Percentiles rank a stretch among this genome's conserved stretches.
Evolutionary conservation across 805 yeast genomes (phyloP).

Genomic region (Kuraishia borneana): DNA sequence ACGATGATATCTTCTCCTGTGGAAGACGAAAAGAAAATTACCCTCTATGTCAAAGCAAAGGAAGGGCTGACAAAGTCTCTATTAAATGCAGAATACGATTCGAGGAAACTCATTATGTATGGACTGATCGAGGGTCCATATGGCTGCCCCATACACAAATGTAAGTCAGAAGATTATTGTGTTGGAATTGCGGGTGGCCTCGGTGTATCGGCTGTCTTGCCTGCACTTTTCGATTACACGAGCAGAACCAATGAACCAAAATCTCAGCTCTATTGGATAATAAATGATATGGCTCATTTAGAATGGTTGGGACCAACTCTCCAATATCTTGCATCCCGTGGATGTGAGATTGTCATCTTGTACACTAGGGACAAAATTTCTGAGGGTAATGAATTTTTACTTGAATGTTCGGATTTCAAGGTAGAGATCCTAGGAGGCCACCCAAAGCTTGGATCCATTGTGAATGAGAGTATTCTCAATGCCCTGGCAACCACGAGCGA

Average conservation of each 20-base stretch:
- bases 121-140: conserved; percentile 57
- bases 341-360: not conserved
- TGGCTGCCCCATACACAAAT: conserved; percentile 20
- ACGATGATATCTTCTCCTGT: conserved; percentile 30
- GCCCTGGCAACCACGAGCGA: not conserved
- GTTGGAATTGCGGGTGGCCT: conserved; percentile 6
- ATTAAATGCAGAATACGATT: conserved; percentile 15
- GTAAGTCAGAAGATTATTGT: conserved; percentile 1
- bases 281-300: conserved; percentile 2
- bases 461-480: not conserved
- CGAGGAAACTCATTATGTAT: conserved; percentile 15
- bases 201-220: conserved; percentile 6
- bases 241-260: not conserved
- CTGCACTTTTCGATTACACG: not conserved
- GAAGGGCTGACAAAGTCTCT: conserved; percentile 38
- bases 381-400: not conserved
- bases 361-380: not conserved
- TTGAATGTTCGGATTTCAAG: not conserved
- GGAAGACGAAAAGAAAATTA: conserved; percentile 18
- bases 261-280: conserved; percentile 4
- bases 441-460: not conserved
- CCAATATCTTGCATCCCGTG: not conserved
- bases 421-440: conserved; percentile 1
- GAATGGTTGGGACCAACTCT: conserved; percentile 4
- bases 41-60: conserved; percentile 32